These are phyloP conservation scores for Penicillium verrucosum DNA, from an alignment of 2,329 filamentous ascomycete genomes.

Conservation along the genomic window DNA sequence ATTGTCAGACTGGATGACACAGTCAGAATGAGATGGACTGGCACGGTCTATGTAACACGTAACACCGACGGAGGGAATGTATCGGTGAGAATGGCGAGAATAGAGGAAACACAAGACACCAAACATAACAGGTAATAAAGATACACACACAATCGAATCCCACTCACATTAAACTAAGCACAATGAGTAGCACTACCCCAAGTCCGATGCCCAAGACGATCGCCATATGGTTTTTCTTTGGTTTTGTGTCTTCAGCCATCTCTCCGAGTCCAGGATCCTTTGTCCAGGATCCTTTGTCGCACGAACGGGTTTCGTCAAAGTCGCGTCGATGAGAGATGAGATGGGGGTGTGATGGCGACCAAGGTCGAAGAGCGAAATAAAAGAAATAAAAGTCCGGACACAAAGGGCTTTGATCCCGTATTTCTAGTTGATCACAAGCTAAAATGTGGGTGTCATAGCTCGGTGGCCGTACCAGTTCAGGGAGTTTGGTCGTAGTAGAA, in stretches of 20 bases:
- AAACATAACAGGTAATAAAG: neutral
- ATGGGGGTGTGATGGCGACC: neutral
- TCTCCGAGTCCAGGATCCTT: neutral
- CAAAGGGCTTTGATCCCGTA: neutral
- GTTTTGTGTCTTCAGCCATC: constrained; percentile 19
- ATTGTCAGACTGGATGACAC: constrained; percentile 27
- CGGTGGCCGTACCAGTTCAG: neutral
- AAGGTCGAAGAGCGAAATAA: neutral
- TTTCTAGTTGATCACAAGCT: neutral
- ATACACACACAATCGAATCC: neutral
- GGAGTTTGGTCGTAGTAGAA: neutral
- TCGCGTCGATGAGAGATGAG: neutral
- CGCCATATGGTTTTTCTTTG: constrained; percentile 29
- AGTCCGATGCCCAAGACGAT: constrained; percentile 35
- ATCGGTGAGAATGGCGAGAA: neutral
- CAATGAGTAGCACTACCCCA: constrained; percentile 30
- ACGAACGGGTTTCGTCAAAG: neutral
- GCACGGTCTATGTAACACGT: constrained; percentile 2
- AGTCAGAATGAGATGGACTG: constrained; percentile 1
- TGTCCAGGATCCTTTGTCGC: neutral
- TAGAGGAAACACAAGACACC: neutral
- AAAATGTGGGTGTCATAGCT: neutral
- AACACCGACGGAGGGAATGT: constrained; percentile 6
- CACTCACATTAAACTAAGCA: constrained; percentile 33
- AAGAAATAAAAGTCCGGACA: neutral